Conservation (phyloP, 441 rosid species). For the Arabidopsis hybrid region DNA sequence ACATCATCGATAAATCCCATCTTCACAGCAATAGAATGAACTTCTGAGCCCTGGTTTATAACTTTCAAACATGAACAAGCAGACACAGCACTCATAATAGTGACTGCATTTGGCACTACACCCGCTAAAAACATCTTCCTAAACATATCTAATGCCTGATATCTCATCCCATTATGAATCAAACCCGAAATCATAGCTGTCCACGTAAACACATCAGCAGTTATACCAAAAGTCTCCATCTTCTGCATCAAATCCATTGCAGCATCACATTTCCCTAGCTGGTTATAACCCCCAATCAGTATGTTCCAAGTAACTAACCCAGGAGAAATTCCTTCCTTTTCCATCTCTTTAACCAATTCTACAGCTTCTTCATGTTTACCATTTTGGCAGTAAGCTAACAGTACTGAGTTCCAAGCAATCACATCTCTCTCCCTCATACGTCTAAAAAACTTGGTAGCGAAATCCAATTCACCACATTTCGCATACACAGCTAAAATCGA, state of each 20-base stretch:
- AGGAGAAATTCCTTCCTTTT: constrained; percentile 54
- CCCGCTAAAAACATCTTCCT: constrained; percentile 68
- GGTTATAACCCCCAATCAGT: constrained; percentile 68
- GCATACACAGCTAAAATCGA: constrained; percentile 64
- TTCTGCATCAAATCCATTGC: constrained; percentile 70
- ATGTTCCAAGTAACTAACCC: constrained; percentile 74
- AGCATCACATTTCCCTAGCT: constrained; percentile 66
- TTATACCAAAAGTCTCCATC: constrained; percentile 65
- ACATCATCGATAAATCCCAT: constrained; percentile 58
- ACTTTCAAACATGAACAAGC: constrained; percentile 67
- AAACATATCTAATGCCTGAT: constrained; percentile 64
- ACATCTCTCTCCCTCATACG: constrained; percentile 58
- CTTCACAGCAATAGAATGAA: constrained; percentile 71
- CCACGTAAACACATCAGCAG: constrained; percentile 84
- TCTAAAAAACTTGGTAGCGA: constrained; percentile 56
- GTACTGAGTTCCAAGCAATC: constrained; percentile 67
- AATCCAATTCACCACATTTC: constrained; percentile 63
- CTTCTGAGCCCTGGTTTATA: constrained; percentile 61
- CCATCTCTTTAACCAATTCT: constrained; percentile 59
- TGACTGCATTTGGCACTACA: constrained; percentile 75
- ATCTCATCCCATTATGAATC: constrained; percentile 66
- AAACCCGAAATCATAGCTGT: constrained; percentile 84
- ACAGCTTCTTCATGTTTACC: constrained; percentile 61
- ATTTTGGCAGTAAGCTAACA: constrained; percentile 61
- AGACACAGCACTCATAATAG: constrained; percentile 69